A percentile compares a stretch with the other conserved stretches of the same genome.
Evolutionary conservation across 495 filamentous ascomycete genomes (phyloP).

Genomic region (Sabuloglossum arenarium): DNA sequence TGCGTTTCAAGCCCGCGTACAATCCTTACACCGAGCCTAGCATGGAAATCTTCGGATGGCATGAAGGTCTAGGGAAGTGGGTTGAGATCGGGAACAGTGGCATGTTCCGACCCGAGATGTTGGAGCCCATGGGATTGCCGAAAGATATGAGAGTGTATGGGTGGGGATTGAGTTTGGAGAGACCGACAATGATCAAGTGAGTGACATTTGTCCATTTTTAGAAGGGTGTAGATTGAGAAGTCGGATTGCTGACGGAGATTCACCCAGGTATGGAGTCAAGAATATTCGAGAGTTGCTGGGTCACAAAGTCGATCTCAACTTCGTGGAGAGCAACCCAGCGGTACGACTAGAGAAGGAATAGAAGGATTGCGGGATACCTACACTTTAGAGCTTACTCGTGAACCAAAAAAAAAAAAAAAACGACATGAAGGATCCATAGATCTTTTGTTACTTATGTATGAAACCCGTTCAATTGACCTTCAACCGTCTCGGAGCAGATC

Average conservation of each 20-base stretch:
- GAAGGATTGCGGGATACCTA: constrained; percentile 3
- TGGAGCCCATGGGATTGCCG: constrained; percentile 75
- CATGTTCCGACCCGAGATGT: constrained; percentile 96
- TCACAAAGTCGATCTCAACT: constrained; percentile 65
- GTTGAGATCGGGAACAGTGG: constrained; percentile 96
- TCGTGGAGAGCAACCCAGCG: constrained; percentile 66
- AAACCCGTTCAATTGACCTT: no score
- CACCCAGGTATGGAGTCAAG: constrained; percentile 41
- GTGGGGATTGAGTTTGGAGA: constrained; percentile 75
- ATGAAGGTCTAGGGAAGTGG: constrained; percentile 74
- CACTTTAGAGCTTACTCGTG: no score
- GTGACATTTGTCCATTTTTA: constrained; percentile 7
- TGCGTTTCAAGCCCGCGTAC: constrained; percentile 95
- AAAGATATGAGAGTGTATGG: constrained; percentile 77
- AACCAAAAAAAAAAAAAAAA: no score
- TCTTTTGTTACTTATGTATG: no score
- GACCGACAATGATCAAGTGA: constrained; percentile 95
- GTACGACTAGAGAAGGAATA: constrained; percentile 60
- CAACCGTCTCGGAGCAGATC: no score
- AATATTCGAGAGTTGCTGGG: constrained; percentile 76
- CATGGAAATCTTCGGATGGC: constrained; percentile 92
- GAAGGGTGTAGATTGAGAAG: no score
- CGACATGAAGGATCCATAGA: no score
- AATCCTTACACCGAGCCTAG: constrained; percentile 96
- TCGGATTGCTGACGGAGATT: background rate